Conservation (phyloP, 1,284 basidiomycete species). For the Irpex rosettiformis region DNA sequence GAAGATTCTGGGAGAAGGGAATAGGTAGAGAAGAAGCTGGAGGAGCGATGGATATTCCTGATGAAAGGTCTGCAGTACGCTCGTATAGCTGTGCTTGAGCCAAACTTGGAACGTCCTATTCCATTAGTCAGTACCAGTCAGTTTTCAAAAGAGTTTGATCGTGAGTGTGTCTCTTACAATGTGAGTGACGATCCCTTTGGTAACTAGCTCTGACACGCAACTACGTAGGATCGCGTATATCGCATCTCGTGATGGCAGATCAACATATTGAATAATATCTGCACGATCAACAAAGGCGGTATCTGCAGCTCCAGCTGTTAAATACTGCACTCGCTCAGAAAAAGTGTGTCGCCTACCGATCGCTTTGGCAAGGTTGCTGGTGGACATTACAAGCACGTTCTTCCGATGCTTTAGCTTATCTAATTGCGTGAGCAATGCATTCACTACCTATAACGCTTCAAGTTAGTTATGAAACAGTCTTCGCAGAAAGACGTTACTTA, state of each 20-base stretch:
- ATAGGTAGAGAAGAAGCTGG: conserved; percentile 1
- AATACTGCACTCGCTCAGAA: background rate
- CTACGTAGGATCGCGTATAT: conserved; percentile 92
- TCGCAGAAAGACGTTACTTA: conserved; percentile 33
- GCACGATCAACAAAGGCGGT: conserved; percentile 95
- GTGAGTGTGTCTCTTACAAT: conserved; percentile 39
- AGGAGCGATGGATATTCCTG: conserved; percentile 7
- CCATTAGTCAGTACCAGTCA: background rate
- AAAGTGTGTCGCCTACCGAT: conserved; percentile 61
- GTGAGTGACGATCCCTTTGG: conserved; percentile 64
- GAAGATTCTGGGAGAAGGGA: background rate
- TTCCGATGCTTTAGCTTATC: conserved; percentile 92
- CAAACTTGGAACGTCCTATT: conserved; percentile 59
- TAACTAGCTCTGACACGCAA: conserved; percentile 79
- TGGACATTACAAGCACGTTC: conserved; percentile 96
- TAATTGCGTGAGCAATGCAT: conserved; percentile 94
- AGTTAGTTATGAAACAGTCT: background rate
- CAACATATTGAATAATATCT: conserved; percentile 94
- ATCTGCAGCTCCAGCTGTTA: conserved; percentile 45
- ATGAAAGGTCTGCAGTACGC: conserved; percentile 28
- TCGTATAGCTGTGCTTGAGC: conserved; percentile 60
- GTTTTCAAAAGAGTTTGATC: conserved; percentile 4
- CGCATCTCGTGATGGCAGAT: conserved; percentile 85
- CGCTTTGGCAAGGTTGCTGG: conserved; percentile 91
- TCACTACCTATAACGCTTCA: conserved; percentile 77